Evolutionary conservation across 2,329 filamentous ascomycete species (phyloP), one percentile per base, ranked within the genome.

Genomic region (Hypomyces rosellus): DNA sequence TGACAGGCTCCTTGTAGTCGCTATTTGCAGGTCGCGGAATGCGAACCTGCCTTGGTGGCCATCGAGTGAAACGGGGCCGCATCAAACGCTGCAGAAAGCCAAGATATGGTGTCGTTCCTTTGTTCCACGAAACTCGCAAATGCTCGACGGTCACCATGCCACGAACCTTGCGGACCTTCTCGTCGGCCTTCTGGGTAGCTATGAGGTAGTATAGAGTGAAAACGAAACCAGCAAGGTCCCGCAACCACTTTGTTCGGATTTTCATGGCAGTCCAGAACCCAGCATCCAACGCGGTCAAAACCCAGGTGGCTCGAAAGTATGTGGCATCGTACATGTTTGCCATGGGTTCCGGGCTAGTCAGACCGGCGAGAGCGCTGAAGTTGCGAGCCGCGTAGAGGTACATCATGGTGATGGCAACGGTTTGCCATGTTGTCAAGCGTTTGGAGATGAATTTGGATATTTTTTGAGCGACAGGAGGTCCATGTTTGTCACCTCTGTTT

Each of bases 241-340:
- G 79, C 39, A 96, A 59, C 82, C 88, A 91, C 61, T 87, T 90
- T 47, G 65, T 66, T 44, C 81, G 81, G 56, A 99, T 91, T 61
- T 84, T 86, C 93, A 99, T 99, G 34, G 93, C 93, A 0, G 90
- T 96, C 93, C 93, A 99, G 68, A 96, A 99, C 1, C 93, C 93
- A 5, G 93, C 93, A 61, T 99, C 93, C 54, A 99, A 72, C 0
- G 90, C 93, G 0, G 93, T 99, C 48, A 93, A 84, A 14, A 97
- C 82, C 93, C 93, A 99, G 64, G 93, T 99, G 49, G 93, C 93
- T 45, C 93, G 85, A 67, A 96, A 99, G 72, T 95, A 99, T 25
- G 88, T 84, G 46, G 89, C 78, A 49, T 88, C 89, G 72, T 99
- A 99, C 66, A 97, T 85, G 63, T 95, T 96, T 30, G 91, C 87